phyloP scores from a whole-genome alignment of 768 basidiomycete genomes.

The Leucogyrophana mollusca region DNA sequence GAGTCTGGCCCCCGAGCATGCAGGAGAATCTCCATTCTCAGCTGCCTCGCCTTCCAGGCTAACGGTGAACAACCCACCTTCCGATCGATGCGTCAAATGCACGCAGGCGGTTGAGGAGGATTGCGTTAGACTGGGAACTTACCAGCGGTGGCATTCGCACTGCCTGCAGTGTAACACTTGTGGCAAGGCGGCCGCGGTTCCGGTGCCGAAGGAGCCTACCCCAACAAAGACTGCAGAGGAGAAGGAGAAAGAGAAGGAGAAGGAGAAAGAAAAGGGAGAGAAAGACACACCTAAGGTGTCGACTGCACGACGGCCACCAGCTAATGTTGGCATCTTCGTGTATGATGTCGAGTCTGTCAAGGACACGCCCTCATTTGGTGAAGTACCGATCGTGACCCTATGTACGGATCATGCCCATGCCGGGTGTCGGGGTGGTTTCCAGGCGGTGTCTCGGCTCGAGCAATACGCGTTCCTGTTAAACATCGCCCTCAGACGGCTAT shows the following conservation, averaged over 20 bases:
- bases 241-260: slow-evolving; percentile 38
- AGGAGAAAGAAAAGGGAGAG: slow-evolving; percentile 38
- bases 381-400: slow-evolving; percentile 68
- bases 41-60: slow-evolving; percentile 41
- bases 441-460: slow-evolving; percentile 89
- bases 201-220: slow-evolving; percentile 52
- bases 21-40: slow-evolving; percentile 82
- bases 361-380: slow-evolving; percentile 69
- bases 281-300: slow-evolving; percentile 58
- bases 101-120: slow-evolving; percentile 94
- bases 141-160: slow-evolving; percentile 94
- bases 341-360: slow-evolving; percentile 71
- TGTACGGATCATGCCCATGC: slow-evolving; percentile 77
- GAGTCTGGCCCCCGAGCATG: slow-evolving; percentile 86
- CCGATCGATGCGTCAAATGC: slow-evolving; percentile 91
- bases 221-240: slow-evolving; percentile 52
- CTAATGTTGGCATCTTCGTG: slow-evolving; percentile 75
- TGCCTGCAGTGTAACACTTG: slow-evolving; percentile 87
- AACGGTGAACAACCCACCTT: slow-evolving; percentile 69
- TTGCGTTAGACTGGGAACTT: slow-evolving; percentile 92
- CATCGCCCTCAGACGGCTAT: slow-evolving; percentile 89
- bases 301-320: slow-evolving; percentile 70
- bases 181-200: slow-evolving; percentile 71
- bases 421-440: slow-evolving; percentile 75
- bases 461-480: slow-evolving; percentile 97